Evolutionary conservation across 495 filamentous ascomycete genomes (phyloP).

Genomic region (Trichocladium uniseriatum): DNA sequence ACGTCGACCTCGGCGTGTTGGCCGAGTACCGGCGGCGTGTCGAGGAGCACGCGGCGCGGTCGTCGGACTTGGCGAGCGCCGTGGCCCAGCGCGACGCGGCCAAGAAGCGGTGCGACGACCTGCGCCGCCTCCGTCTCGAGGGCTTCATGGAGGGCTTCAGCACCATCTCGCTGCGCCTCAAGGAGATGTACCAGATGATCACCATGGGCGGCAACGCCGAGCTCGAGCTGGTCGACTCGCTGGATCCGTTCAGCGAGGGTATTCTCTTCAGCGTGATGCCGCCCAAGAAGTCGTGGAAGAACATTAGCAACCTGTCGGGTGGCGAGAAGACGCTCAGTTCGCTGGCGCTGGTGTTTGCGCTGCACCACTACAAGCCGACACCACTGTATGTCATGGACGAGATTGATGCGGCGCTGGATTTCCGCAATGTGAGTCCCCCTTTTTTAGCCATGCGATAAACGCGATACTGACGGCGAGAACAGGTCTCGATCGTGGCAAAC

Average conservation of each 20-base stretch:
- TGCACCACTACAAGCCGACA: slow-evolving; percentile 97
- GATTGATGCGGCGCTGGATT: slow-evolving; percentile 96
- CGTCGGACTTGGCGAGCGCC: slow-evolving; percentile 66
- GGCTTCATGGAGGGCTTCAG: slow-evolving; percentile 99
- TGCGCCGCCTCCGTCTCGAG: slow-evolving; percentile 78
- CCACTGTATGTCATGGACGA: slow-evolving; percentile 99
- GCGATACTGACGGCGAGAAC: background rate
- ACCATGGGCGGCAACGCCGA: slow-evolving; percentile 99
- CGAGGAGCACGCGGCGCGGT: slow-evolving; percentile 75
- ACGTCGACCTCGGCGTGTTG: slow-evolving; percentile 83
- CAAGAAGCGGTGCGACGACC: slow-evolving; percentile 83
- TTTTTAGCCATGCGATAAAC: background rate
- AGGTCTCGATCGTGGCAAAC: slow-evolving; percentile 96
- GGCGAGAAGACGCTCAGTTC: slow-evolving; percentile 95
- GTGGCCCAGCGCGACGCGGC: slow-evolving; percentile 69
- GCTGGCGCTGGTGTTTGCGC: slow-evolving; percentile 88
- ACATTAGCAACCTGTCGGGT: slow-evolving; percentile 87
- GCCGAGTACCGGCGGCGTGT: slow-evolving; percentile 86
- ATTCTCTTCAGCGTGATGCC: slow-evolving; percentile 98
- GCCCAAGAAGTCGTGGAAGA: slow-evolving; percentile 99
- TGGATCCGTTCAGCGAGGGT: slow-evolving; percentile 95
- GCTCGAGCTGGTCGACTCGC: slow-evolving; percentile 86
- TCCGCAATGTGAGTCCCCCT: slow-evolving; percentile 70
- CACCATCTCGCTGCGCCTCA: slow-evolving; percentile 86
- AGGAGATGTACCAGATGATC: slow-evolving; percentile 99